These are phyloP conservation scores for Taiwanofungus camphoratus DNA, from an alignment of 1,284 basidiomycete species.

Conservation along the genomic window DNA sequence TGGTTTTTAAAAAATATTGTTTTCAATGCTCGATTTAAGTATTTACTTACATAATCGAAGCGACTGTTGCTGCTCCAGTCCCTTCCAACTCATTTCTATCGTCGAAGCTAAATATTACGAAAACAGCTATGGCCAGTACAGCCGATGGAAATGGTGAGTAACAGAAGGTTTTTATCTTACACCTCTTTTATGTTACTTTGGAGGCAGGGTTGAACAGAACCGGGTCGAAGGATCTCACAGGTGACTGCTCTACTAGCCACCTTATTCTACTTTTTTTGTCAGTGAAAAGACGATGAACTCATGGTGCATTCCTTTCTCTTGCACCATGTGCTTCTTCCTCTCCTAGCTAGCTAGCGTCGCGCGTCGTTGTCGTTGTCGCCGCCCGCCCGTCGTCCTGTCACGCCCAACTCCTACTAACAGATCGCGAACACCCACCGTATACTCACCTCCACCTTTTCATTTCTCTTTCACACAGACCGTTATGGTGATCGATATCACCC, in stretches of 20 bases:
- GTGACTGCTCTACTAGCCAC: slow-evolving; percentile 13
- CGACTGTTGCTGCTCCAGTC: no score
- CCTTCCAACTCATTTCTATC: no score
- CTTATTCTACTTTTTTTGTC: slow-evolving; percentile 21
- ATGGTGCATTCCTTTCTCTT: slow-evolving; percentile 65
- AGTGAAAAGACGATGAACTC: slow-evolving; percentile 38
- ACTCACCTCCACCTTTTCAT: slow-evolving; percentile 23
- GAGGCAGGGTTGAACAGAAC: slow-evolving; percentile 19
- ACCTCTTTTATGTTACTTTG: slow-evolving; percentile 20
- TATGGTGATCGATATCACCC: slow-evolving; percentile 49
- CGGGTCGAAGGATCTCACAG: slow-evolving; percentile 13
- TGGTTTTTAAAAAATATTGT: no score
- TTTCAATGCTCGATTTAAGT: no score
- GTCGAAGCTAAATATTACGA: no score
- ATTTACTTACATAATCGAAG: no score
- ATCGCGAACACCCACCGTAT: slow-evolving; percentile 16
- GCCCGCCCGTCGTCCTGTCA: slow-evolving; percentile 11
- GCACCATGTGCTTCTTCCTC: slow-evolving; percentile 29
- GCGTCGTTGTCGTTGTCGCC: slow-evolving; percentile 11
- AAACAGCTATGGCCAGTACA: slow-evolving; percentile 16
- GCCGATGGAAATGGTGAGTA: slow-evolving; percentile 21
- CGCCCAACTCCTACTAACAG: slow-evolving; percentile 24
- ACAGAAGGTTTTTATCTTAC: slow-evolving; percentile 5
- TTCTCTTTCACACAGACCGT: slow-evolving; percentile 24
- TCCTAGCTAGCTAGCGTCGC: slow-evolving; percentile 48